These are phyloP conservation scores for Biscogniauxia sp. DNA, from an alignment of 2,329 filamentous ascomycete genomes.

Conservation along the genomic window DNA sequence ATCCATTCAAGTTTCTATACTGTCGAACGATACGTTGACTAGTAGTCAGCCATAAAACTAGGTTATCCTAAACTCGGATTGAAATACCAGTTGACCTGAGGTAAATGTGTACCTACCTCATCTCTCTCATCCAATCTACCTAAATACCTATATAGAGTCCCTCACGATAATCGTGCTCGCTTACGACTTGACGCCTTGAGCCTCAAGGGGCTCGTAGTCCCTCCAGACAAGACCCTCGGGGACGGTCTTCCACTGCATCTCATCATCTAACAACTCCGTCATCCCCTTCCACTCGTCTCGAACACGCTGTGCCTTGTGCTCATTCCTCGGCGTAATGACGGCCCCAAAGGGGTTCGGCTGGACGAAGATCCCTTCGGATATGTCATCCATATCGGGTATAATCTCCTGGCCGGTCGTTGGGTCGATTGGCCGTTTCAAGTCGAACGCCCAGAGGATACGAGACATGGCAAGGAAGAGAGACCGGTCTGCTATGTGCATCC, in stretches of 20 bases:
- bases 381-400: slow-evolving; percentile 17
- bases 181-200: not conserved
- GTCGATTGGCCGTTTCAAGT: slow-evolving; percentile 29
- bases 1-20: too few species aligned
- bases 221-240: slow-evolving; percentile 25
- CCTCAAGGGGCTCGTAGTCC: slow-evolving; percentile 19
- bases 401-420: slow-evolving; percentile 18
- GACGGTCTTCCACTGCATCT: slow-evolving; percentile 27
- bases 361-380: slow-evolving; percentile 19
- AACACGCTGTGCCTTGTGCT: slow-evolving; percentile 14
- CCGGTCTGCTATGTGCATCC: slow-evolving; percentile 29
- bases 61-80: too few species aligned
- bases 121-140: too few species aligned
- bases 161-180: not conserved
- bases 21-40: too few species aligned
- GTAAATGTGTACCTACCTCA: too few species aligned
- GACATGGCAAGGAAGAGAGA: slow-evolving; percentile 37
- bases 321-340: slow-evolving; percentile 20
- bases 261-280: slow-evolving; percentile 23
- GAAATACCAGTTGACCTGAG: too few species aligned
- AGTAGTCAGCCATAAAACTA: too few species aligned
- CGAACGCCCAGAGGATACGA: slow-evolving; percentile 48
- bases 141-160: too few species aligned
- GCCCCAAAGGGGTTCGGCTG: slow-evolving; percentile 19
- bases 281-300: slow-evolving; percentile 21